Base-by-base conservation (phyloP, 225 moss, liverwort and hornwort genomes). In the Marchantia polymorpha region DNA sequence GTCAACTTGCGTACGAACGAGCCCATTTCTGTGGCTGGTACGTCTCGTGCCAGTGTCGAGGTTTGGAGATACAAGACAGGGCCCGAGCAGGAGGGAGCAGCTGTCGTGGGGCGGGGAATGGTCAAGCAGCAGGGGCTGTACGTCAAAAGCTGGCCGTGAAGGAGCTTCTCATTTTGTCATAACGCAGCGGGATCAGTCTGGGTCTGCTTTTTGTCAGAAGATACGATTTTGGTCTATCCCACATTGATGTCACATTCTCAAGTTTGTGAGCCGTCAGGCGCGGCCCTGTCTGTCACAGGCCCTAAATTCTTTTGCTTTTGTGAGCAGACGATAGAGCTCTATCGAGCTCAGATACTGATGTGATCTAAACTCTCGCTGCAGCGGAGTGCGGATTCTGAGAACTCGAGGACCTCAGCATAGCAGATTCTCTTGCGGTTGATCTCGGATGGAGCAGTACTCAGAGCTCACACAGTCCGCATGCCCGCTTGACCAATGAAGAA, bases 141-240 rank as follows among this genome's bases (percentile, higher is more conserved):
- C 49, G 22, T 2, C 16, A 29, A 69, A 69, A 31, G 69, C 12
- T 69, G 69, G 39, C 22, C 19, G 12, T 49, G 31, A 67, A 67
- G 14, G 67, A 67, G 67, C 11, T 64, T 27, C 64, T 64, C 64
- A 11, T 67, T 67, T 29, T 67, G 27, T 67, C 27, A 66, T 22
- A 66, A 66, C 30, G 19, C 47, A 48, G 51, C 13, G 9, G 53
- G 56, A 1, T 56, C 13, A 74, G 11, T 14, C 10, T 26, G 10
- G 3, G 9, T 7, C 12, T n/a, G 10, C 75, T 56, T 75, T 75
- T 46, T 30, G 75, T 75, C 75, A 75, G 75, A 75, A 59, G 58
- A 75, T 75, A 55, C 16, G 75, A 75, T 75, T 29, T 56, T 22
- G 16, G 29, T 10, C 39, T 75, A 29, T 56, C 29, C 25, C 9